Conservation (phyloP, 495 filamentous ascomycete species). For the Chaetomidium leptoderma region DNA sequence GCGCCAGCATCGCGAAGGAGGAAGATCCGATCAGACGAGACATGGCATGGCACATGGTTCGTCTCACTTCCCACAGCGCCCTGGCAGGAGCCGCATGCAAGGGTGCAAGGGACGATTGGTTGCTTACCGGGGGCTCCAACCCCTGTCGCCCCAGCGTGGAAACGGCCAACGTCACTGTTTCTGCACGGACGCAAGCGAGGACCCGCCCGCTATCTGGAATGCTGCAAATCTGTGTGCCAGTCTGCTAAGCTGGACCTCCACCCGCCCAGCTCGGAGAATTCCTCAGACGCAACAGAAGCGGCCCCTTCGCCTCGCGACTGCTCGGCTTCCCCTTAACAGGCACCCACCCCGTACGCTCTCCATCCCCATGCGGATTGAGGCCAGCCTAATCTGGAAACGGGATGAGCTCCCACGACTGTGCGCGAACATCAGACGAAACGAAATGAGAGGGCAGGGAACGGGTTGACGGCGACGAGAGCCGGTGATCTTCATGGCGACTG, state of each 20-base stretch:
- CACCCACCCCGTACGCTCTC: neutral
- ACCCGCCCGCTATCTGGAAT: neutral
- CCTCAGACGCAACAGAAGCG: conserved; percentile 21
- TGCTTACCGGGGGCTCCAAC: neutral
- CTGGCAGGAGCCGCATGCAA: conserved; percentile 30
- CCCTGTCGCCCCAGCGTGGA: neutral
- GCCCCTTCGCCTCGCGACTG: neutral
- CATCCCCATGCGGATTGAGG: neutral
- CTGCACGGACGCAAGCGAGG: conserved; percentile 5
- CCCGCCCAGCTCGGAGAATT: conserved; percentile 22
- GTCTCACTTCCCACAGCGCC: conserved; percentile 23
- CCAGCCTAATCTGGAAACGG: neutral
- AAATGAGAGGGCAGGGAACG: conserved; percentile 15
- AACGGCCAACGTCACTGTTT: neutral
- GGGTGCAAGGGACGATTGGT: no score
- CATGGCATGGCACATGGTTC: conserved; percentile 32
- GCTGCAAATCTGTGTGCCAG: neutral
- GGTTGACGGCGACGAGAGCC: conserved; percentile 9
- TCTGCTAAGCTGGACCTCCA: conserved; percentile 13
- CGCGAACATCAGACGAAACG: conserved; percentile 26
- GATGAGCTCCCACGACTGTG: neutral
- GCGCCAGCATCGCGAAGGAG: neutral
- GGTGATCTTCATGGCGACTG: neutral
- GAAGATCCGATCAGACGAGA: conserved; percentile 31
- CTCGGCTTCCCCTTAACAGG: neutral